These are phyloP conservation scores for Acorus calamus DNA, from an alignment of 106 monocot genomes.

Conservation along the genomic window DNA sequence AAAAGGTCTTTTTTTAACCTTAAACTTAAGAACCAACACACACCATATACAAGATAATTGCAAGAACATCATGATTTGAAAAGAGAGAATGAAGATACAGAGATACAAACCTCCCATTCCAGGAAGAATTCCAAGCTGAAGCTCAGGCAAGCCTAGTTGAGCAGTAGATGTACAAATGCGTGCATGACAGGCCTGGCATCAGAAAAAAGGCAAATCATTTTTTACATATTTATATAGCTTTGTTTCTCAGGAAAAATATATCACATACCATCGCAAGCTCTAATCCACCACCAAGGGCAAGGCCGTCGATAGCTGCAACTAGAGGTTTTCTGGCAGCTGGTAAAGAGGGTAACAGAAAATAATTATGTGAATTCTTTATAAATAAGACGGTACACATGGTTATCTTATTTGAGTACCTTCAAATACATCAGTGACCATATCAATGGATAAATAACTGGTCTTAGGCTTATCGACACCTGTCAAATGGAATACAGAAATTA, in stretches of 20 bases:
- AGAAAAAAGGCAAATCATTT: no score
- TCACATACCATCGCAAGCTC: conserved; percentile 86
- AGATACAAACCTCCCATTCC: conserved; percentile 76
- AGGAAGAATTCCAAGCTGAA: conserved; percentile 87
- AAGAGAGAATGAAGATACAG: background rate
- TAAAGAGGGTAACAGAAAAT: background rate
- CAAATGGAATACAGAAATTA: conserved; percentile 25
- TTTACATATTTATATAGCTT: no score
- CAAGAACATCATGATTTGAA: background rate
- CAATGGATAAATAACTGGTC: conserved; percentile 59
- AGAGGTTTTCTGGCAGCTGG: conserved; percentile 82
- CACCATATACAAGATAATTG: no score
- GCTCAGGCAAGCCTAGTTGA: conserved; percentile 87
- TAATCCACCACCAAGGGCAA: conserved; percentile 92
- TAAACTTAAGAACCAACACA: no score
- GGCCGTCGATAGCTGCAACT: conserved; percentile 91
- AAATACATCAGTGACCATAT: conserved; percentile 64
- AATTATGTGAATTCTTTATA: background rate
- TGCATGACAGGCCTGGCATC: conserved; percentile 71
- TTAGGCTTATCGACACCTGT: conserved; percentile 25
- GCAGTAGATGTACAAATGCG: conserved; percentile 65
- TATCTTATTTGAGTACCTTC: conserved; percentile 47
- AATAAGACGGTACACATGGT: background rate
- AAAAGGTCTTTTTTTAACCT: no score
- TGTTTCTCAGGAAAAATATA: background rate